Evolutionary conservation across 2,329 filamentous ascomycete genomes (phyloP).

Genomic region (Sarocladium brachiariae): DNA sequence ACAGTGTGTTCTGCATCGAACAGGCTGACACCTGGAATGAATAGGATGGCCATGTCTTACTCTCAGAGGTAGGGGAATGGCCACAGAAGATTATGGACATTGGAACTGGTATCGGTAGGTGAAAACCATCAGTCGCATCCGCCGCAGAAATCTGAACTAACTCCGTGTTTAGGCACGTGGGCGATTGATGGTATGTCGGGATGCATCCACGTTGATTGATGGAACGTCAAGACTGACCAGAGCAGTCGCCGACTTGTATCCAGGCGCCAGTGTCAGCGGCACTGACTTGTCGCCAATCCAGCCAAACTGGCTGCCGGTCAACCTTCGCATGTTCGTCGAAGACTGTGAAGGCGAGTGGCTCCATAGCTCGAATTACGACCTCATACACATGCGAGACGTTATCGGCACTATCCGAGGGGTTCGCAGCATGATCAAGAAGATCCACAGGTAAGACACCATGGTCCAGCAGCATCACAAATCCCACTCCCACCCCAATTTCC

Average conservation of each 20-base stretch:
- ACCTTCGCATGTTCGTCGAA: constrained; percentile 56
- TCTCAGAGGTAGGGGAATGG: constrained; percentile 30
- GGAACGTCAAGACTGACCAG: not conserved
- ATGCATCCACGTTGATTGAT: not conserved
- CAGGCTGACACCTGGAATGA: too few species aligned
- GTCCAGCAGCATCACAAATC: constrained; percentile 12
- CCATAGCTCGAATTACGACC: constrained; percentile 46
- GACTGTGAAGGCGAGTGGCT: constrained; percentile 53
- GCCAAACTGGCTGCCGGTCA: constrained; percentile 46
- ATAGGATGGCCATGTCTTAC: constrained; percentile 32
- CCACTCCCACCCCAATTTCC: too few species aligned
- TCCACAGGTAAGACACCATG: constrained; percentile 25
- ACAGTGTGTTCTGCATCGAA: too few species aligned
- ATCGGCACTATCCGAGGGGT: constrained; percentile 46
- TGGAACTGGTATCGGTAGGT: constrained; percentile 41
- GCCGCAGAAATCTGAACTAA: too few species aligned
- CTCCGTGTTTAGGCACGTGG: constrained; percentile 35
- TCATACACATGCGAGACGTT: constrained; percentile 45
- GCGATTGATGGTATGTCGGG: constrained; percentile 37
- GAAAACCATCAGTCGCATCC: not conserved
- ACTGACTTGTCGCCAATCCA: constrained; percentile 43
- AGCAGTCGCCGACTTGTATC: constrained; percentile 39
- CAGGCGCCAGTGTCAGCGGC: constrained; percentile 35
- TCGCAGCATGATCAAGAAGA: constrained; percentile 35
- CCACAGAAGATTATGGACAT: constrained; percentile 39